Conservation (phyloP, 345 rosid genomes). For the Rhodamnia argentea region DNA sequence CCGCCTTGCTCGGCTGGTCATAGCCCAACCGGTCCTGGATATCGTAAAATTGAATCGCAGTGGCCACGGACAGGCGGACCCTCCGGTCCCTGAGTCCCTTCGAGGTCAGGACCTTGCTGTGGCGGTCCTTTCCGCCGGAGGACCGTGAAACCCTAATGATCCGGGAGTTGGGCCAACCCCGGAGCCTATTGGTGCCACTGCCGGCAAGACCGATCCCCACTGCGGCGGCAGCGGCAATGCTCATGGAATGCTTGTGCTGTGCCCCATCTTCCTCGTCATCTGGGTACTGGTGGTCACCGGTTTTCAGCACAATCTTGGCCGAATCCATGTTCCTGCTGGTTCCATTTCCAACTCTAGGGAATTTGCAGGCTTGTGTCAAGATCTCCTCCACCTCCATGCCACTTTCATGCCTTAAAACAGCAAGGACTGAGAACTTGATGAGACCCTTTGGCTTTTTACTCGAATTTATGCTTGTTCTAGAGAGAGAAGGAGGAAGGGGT, state of each 20-base stretch:
- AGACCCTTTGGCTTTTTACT: background rate
- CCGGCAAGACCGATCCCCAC: constrained; percentile 2
- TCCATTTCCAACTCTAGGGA: constrained; percentile 46
- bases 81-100: constrained; percentile 87
- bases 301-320: constrained; percentile 17
- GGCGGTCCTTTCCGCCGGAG: constrained; percentile 97
- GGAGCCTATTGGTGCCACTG: constrained; percentile 21
- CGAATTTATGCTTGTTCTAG: background rate
- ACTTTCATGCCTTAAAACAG: constrained; percentile 54
- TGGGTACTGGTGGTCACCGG: constrained; percentile 18
- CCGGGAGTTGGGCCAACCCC: constrained; percentile 69
- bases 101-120: constrained; percentile 94
- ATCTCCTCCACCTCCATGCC: constrained; percentile 79
- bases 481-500: background rate
- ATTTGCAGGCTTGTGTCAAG: constrained; percentile 49
- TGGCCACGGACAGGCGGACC: constrained; percentile 78
- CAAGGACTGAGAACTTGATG: background rate
- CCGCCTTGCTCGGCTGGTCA: constrained; percentile 97
- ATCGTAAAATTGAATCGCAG: constrained; percentile 92
- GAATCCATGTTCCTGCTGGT: constrained; percentile 17
- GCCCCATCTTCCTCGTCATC: constrained; percentile 49
- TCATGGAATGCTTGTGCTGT: constrained; percentile 23
- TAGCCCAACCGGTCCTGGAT: constrained; percentile 89
- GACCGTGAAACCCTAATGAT: constrained; percentile 96
- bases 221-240: constrained; percentile 11